Evolutionary conservation across 2,329 filamentous ascomycete species (phyloP).

Genomic region (Ascosphaera pollenicola): DNA sequence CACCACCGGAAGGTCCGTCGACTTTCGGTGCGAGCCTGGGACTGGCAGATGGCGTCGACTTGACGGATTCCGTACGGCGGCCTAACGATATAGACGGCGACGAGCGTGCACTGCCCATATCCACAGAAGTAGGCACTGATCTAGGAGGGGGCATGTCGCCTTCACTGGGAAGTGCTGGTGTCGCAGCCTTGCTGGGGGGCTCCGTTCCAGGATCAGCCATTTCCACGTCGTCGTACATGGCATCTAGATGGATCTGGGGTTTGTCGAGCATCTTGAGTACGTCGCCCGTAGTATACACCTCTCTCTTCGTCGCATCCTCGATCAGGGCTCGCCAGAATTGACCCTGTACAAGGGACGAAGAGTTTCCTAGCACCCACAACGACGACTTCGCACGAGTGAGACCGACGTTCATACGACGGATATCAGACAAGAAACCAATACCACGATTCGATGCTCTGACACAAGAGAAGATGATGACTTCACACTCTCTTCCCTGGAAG

Average conservation of each 20-base stretch:
- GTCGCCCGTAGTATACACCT: constrained; percentile 54
- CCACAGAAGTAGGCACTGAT: constrained; percentile 8
- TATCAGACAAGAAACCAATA: constrained; percentile 96
- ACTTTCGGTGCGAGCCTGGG: constrained; percentile 9
- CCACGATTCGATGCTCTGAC: constrained; percentile 81
- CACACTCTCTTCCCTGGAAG: constrained; percentile 89
- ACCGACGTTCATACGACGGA: constrained; percentile 98
- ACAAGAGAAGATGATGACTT: constrained; percentile 98
- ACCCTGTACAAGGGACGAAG: constrained; percentile 62
- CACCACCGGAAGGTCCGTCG: constrained; percentile 21
- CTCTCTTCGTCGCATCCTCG: constrained; percentile 51
- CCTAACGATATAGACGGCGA: no score
- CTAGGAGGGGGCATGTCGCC: constrained; percentile 4
- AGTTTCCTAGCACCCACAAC: constrained; percentile 89
- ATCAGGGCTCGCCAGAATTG: constrained; percentile 82
- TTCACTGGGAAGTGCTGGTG: not conserved
- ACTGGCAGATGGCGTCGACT: no score
- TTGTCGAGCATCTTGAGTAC: constrained; percentile 31
- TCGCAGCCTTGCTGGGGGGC: constrained; percentile 4
- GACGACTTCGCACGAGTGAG: constrained; percentile 91
- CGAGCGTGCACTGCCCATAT: no score
- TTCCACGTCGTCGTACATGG: constrained; percentile 20
- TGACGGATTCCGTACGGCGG: no score
- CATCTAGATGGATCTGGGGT: constrained; percentile 24
- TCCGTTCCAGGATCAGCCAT: constrained; percentile 23